A percentile compares a stretch with the other conserved stretches of the same genome.
Conservation (phyloP, 306 rosid genomes). For the Parietaria judaica region DNA sequence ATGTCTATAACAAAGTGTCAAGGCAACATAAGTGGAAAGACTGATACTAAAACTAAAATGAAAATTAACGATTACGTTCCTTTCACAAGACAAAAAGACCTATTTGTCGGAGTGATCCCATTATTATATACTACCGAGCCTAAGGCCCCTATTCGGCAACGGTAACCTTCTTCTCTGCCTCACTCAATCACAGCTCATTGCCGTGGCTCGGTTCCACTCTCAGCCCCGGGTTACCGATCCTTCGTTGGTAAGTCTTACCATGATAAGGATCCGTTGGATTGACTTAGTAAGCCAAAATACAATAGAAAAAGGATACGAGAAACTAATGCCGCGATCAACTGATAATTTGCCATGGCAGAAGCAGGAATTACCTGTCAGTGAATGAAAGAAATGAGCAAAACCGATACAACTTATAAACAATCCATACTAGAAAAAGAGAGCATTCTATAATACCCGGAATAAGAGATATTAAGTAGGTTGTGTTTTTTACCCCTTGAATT, state of each 20-base stretch:
- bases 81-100: too few species aligned
- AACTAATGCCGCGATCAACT: conserved; percentile 73
- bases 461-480: not conserved
- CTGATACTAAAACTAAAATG: not conserved
- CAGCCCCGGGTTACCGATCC: too few species aligned
- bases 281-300: conserved; percentile 12
- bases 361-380: conserved; percentile 54
- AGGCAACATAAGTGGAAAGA: conserved; percentile 25
- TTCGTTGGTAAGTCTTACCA: too few species aligned
- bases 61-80: conserved; percentile 10
- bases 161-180: too few species aligned
- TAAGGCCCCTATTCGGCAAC: too few species aligned
- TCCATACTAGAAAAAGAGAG: not conserved
- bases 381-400: not conserved
- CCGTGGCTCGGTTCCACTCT: too few species aligned
- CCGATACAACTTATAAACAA: not conserved
- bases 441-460: not conserved
- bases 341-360: conserved; percentile 55
- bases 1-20: conserved; percentile 48
- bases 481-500: conserved; percentile 45
- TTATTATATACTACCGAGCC: too few species aligned
- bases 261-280: too few species aligned
- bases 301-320: conserved; percentile 61
- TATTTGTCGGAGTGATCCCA: too few species aligned
- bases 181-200: too few species aligned